Percentiles rank a stretch among this genome's conserved stretches.
phyloP scores from a whole-genome alignment of 2,329 filamentous ascomycete species.

The Meredithiella fracta region DNA sequence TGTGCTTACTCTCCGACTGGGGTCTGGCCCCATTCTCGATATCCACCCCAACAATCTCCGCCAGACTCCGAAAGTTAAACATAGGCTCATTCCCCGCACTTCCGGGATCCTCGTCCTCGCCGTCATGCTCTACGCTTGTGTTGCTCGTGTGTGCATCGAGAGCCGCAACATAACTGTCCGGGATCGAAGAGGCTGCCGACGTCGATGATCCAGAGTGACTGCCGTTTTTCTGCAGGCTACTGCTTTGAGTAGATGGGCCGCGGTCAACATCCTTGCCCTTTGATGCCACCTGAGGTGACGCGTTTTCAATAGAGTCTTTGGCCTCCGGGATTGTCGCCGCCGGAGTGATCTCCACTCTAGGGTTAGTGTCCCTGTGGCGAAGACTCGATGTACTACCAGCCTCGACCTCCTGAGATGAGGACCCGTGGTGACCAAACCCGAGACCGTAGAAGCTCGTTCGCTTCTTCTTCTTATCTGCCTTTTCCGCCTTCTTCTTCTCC shows the following conservation, averaged over 20 bases:
- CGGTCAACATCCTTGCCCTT: constrained; percentile 61
- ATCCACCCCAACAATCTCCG: constrained; percentile 61
- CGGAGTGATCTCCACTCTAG: constrained; percentile 36
- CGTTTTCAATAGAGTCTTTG: constrained; percentile 22
- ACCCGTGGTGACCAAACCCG: constrained; percentile 24
- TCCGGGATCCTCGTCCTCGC: constrained; percentile 34
- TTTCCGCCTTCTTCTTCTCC: constrained; percentile 67
- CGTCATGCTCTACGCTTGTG: constrained; percentile 29
- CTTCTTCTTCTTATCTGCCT: constrained; percentile 72
- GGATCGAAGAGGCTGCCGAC: constrained; percentile 57
- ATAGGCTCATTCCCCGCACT: constrained; percentile 50
- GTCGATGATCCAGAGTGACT: constrained; percentile 63
- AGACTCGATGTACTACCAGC: not conserved
- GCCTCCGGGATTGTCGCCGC: constrained; percentile 18
- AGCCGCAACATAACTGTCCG: constrained; percentile 35
- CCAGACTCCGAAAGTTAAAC: constrained; percentile 82
- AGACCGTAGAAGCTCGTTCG: constrained; percentile 24
- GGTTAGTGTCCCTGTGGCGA: constrained; percentile 22
- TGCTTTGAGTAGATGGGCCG: constrained; percentile 11
- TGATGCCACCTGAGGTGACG: constrained; percentile 17
- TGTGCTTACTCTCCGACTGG: constrained; percentile 2
- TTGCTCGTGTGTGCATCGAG: constrained; percentile 34
- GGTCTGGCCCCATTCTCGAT: constrained; percentile 19
- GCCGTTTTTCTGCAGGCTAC: constrained; percentile 32
- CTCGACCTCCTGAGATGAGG: not conserved